Evolutionary conservation across 352 stramenopile genomes (phyloP).

Genomic region (Globisporangium canariense): DNA sequence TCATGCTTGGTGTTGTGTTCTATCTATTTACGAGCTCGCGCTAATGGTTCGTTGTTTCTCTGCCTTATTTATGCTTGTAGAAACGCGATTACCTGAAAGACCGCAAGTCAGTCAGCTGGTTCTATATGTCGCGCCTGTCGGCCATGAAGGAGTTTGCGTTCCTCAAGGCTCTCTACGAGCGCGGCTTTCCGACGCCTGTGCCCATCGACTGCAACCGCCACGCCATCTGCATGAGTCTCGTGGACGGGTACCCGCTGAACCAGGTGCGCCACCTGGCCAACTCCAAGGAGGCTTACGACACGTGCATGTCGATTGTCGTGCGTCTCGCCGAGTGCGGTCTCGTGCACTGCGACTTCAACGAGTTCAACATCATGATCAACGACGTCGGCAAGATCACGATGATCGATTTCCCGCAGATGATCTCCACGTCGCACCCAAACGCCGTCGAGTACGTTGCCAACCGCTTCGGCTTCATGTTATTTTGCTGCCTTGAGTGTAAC

Average conservation of each 20-base stretch:
- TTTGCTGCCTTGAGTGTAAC: not conserved
- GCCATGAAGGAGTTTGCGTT: slow-evolving; percentile 99
- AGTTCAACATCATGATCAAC: slow-evolving; percentile 99
- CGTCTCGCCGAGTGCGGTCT: slow-evolving; percentile 96
- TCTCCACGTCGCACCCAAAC: slow-evolving; percentile 98
- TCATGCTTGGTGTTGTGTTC: not conserved
- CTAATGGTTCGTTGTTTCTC: not conserved
- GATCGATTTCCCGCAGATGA: slow-evolving; percentile 99
- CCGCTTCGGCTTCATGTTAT: not conserved
- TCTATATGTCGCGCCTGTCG: slow-evolving; percentile 99
- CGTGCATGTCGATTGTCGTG: slow-evolving; percentile 94
- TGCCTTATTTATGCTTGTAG: slow-evolving; percentile 29
- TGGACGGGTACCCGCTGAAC: slow-evolving; percentile 94
- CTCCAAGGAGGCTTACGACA: slow-evolving; percentile 94
- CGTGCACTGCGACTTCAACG: slow-evolving; percentile 99
- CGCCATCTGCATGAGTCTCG: slow-evolving; percentile 96
- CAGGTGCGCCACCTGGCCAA: slow-evolving; percentile 92
- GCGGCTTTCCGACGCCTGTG: slow-evolving; percentile 96
- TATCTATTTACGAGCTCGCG: not conserved
- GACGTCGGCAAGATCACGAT: slow-evolving; percentile 94
- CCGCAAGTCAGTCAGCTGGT: slow-evolving; percentile 94
- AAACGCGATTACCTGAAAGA: slow-evolving; percentile 99
- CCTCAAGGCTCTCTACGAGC: slow-evolving; percentile 96
- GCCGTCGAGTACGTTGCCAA: slow-evolving; percentile 87
- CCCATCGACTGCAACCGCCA: slow-evolving; percentile 98